Percentiles rank a stretch among this genome's conserved stretches.
Evolutionary conservation across 306 rosid species (phyloP).

Genomic region (Cajanus cajan): DNA sequence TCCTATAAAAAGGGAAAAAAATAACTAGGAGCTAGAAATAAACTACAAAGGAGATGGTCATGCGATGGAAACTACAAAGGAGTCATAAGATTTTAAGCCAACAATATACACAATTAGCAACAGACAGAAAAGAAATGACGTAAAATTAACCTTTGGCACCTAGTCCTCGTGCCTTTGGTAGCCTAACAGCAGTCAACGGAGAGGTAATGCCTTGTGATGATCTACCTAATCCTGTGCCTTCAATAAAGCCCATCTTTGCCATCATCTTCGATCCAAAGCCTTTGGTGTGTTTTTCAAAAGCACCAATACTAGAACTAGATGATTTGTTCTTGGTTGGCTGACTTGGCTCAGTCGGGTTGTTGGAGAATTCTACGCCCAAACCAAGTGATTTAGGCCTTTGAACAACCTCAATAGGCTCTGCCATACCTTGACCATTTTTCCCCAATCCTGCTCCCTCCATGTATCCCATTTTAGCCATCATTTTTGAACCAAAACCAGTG

Average conservation of each 20-base stretch:
- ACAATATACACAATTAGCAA: slow-evolving; percentile 6
- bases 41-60: slow-evolving; percentile 2
- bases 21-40: background rate
- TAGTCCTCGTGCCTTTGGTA: slow-evolving; percentile 77
- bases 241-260: slow-evolving; percentile 94
- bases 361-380: slow-evolving; percentile 72
- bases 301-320: slow-evolving; percentile 45
- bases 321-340: slow-evolving; percentile 25
- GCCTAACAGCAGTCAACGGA: slow-evolving; percentile 67
- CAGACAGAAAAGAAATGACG: background rate
- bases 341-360: slow-evolving; percentile 26
- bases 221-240: slow-evolving; percentile 78
- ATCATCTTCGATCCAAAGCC: slow-evolving; percentile 95
- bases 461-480: slow-evolving; percentile 98
- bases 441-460: slow-evolving; percentile 85
- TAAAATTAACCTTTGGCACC: slow-evolving; percentile 58
- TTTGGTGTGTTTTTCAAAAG: slow-evolving; percentile 84
- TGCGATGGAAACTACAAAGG: slow-evolving; percentile 9
- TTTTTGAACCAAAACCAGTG: slow-evolving; percentile 91
- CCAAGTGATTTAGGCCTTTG: slow-evolving; percentile 94
- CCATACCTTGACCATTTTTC: slow-evolving; percentile 78
- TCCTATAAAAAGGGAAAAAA: background rate
- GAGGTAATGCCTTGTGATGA: slow-evolving; percentile 79
- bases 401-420: slow-evolving; percentile 74
- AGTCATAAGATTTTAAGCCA: background rate